These are phyloP conservation scores for Haberlea rhodopensis DNA, from an alignment of 257 asterid species.

Conservation along the genomic window DNA sequence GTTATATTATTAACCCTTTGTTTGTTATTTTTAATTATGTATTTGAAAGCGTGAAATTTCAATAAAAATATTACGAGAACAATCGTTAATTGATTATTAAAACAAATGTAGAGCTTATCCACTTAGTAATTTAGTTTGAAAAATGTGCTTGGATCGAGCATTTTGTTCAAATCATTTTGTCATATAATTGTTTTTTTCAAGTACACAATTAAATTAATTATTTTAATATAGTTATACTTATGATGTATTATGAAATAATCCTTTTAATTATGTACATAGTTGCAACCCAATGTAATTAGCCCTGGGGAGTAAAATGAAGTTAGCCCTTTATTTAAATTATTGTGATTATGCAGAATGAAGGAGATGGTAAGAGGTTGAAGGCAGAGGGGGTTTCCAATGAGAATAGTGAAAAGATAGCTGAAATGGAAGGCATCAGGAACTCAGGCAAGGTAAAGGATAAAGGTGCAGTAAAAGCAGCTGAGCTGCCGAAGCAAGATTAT, in stretches of 20 bases:
- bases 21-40: no score
- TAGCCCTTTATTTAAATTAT: neutral
- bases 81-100: no score
- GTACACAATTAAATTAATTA: neutral
- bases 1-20: neutral
- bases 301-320: no score
- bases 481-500: slow-evolving; percentile 57
- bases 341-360: slow-evolving; percentile 38
- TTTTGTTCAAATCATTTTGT: neutral
- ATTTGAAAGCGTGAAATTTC: no score
- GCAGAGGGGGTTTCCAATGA: slow-evolving; percentile 28
- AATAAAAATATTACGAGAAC: neutral
- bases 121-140: neutral
- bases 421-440: slow-evolving; percentile 29
- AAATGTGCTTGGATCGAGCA: neutral
- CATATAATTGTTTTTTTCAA: no score
- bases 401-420: slow-evolving; percentile 33
- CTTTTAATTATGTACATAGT: neutral
- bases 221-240: neutral
- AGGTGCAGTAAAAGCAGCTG: slow-evolving; percentile 37
- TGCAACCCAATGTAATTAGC: neutral
- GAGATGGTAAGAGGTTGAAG: slow-evolving; percentile 43
- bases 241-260: no score
- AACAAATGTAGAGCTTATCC: neutral
- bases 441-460: slow-evolving; percentile 42